Conservation (phyloP, 2,329 filamentous ascomycete genomes). For the Colletotrichum scovillei region DNA sequence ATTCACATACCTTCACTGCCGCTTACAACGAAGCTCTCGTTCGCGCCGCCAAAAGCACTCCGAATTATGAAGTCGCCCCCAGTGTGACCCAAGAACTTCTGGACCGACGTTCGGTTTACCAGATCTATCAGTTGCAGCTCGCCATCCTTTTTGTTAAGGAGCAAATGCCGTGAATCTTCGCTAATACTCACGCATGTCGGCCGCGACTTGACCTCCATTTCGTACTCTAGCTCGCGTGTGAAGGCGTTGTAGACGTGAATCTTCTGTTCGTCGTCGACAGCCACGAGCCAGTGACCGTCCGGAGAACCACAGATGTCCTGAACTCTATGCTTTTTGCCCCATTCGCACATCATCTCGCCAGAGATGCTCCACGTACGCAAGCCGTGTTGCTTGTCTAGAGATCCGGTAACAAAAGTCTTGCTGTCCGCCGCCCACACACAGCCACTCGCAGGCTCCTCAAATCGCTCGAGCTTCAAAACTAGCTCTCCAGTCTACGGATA, state of each 20-base stretch:
- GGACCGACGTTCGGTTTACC: slow-evolving; percentile 75
- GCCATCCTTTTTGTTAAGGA: slow-evolving; percentile 84
- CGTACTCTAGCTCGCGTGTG: slow-evolving; percentile 80
- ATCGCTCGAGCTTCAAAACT: slow-evolving; percentile 73
- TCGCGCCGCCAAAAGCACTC: slow-evolving; percentile 86
- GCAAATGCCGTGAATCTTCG: slow-evolving; percentile 80
- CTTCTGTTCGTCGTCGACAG: slow-evolving; percentile 75
- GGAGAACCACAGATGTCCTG: slow-evolving; percentile 87
- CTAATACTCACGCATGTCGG: slow-evolving; percentile 86
- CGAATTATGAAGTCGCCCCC: slow-evolving; percentile 85
- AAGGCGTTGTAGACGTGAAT: slow-evolving; percentile 85
- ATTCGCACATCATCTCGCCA: slow-evolving; percentile 72
- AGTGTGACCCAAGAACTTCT: slow-evolving; percentile 79
- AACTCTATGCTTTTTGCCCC: slow-evolving; percentile 78
- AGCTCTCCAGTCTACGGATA: slow-evolving; percentile 68
- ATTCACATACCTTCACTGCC: slow-evolving; percentile 82
- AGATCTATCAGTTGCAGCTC: slow-evolving; percentile 85
- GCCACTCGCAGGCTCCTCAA: slow-evolving; percentile 86
- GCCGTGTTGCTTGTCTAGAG: slow-evolving; percentile 74
- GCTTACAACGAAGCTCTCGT: slow-evolving; percentile 90
- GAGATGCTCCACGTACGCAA: slow-evolving; percentile 78
- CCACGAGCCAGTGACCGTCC: slow-evolving; percentile 83
- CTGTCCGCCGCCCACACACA: slow-evolving; percentile 91
- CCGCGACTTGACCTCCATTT: slow-evolving; percentile 75
- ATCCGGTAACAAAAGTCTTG: slow-evolving; percentile 81